phyloP scores from a whole-genome alignment of 208 protist genomes.

The Trypanosoma boissoni region DNA sequence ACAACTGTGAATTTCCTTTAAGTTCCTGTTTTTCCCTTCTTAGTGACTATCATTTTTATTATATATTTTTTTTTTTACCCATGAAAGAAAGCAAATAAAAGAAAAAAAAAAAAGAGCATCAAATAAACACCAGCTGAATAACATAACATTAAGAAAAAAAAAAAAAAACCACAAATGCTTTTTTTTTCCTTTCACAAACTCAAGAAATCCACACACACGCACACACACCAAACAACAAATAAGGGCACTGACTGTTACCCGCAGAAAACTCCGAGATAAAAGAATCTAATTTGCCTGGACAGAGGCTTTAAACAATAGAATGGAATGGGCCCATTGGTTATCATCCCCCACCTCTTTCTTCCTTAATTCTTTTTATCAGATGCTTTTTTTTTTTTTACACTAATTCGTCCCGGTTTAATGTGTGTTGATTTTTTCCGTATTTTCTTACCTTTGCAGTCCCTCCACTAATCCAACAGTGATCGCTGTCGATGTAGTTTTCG shows the following conservation, averaged over 20 bases:
- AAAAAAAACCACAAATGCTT: conserved; percentile 5
- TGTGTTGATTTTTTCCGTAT: too few relatives aligned
- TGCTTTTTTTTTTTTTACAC: too few relatives aligned
- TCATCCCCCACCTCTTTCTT: neutral
- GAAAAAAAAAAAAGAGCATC: conserved; percentile 11
- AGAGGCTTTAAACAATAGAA: neutral
- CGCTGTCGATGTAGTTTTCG: too few relatives aligned
- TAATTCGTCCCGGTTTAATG: too few relatives aligned
- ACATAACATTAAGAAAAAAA: conserved; percentile 8
- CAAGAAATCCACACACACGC: too few relatives aligned
- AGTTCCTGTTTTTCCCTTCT: conserved; percentile 11
- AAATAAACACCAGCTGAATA: conserved; percentile 11
- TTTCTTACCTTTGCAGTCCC: too few relatives aligned
- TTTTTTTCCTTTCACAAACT: too few relatives aligned
- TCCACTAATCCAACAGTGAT: too few relatives aligned
- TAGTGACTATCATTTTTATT: neutral
- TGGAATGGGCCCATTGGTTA: neutral
- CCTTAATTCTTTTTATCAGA: neutral
- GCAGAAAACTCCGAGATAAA: neutral
- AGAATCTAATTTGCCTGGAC: too few relatives aligned
- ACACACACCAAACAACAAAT: conserved; percentile 6
- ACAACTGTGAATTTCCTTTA: too few relatives aligned
- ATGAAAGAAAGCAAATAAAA: conserved; percentile 1
- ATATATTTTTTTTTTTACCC: conserved; percentile 5
- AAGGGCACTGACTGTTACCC: conserved; percentile 5